Percentiles rank a stretch among this genome's conserved stretches.
phyloP scores from a whole-genome alignment of 495 filamentous ascomycete genomes.

The Aspergillus sparsus region DNA sequence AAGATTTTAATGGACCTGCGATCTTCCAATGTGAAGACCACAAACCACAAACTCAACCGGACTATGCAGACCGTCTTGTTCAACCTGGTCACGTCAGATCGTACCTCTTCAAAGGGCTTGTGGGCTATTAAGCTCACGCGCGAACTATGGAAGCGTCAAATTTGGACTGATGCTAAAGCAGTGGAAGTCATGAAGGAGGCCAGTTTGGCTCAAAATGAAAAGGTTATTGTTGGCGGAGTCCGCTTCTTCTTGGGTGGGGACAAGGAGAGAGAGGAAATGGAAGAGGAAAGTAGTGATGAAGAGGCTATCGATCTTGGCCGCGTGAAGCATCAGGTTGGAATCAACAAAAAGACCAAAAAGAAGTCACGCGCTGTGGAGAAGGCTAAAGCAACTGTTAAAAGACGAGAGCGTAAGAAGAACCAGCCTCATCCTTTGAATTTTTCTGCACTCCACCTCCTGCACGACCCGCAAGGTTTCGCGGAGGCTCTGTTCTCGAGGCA shows the following conservation, averaged over 20 bases:
- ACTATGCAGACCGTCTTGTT: conserved; percentile 90
- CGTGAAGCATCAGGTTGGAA: conserved; percentile 77
- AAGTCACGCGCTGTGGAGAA: conserved; percentile 74
- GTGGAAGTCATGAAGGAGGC: conserved; percentile 96
- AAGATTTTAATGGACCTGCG: conserved; percentile 91
- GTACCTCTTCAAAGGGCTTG: conserved; percentile 77
- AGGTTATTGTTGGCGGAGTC: conserved; percentile 83
- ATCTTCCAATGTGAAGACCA: conserved; percentile 77
- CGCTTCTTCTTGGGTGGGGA: conserved; percentile 95
- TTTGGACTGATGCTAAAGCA: conserved; percentile 85
- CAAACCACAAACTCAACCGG: conserved; percentile 88
- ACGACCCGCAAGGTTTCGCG: conserved; percentile 94
- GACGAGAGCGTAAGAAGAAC: conserved; percentile 83
- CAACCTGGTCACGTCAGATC: conserved; percentile 84
- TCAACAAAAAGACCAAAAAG: conserved; percentile 97
- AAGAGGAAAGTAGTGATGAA: conserved; percentile 83
- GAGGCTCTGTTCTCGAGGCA: conserved; percentile 90
- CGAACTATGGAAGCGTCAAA: conserved; percentile 84
- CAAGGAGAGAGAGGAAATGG: conserved; percentile 87
- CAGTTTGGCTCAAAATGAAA: conserved; percentile 77
- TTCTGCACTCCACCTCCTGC: conserved; percentile 92
- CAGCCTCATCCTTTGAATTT: conserved; percentile 89
- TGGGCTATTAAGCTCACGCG: conserved; percentile 93
- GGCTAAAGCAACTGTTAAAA: conserved; percentile 74
- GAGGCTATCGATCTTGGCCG: conserved; percentile 76